Conservation (phyloP, 2,329 filamentous ascomycete genomes). For the Botrytis cinerea region DNA sequence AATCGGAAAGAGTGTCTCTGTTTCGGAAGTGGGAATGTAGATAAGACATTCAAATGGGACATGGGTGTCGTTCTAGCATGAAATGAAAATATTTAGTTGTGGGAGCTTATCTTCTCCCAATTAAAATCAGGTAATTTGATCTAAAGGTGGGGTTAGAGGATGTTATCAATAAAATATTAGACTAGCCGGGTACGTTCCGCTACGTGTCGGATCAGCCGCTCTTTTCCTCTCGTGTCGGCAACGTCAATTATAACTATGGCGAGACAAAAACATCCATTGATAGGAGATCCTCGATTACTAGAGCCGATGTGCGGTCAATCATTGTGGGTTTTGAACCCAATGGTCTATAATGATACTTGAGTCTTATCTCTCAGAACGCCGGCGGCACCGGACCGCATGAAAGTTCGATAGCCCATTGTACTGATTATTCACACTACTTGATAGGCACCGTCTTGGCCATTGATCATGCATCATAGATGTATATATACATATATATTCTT, state of each 20-base stretch:
- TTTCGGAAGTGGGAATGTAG: neutral
- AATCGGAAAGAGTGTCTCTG: conserved; percentile 1
- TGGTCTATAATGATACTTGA: neutral
- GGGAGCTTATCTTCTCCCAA: neutral
- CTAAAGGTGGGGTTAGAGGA: neutral
- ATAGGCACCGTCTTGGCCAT: neutral
- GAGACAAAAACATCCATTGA: neutral
- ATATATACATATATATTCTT: neutral
- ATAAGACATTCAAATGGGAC: neutral
- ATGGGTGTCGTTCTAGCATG: neutral
- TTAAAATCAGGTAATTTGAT: neutral
- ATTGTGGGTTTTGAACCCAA: neutral
- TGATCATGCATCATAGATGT: neutral
- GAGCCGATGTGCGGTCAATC: neutral
- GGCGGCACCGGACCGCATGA: neutral
- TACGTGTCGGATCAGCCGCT: neutral
- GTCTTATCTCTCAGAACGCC: neutral
- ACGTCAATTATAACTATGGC: neutral
- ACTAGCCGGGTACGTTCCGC: neutral
- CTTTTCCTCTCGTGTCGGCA: neutral
- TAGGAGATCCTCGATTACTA: neutral
- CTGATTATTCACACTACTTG: neutral
- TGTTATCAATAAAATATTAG: neutral
- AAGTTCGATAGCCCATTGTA: neutral
- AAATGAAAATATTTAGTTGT: neutral